Conservation (phyloP, 177 flowering plant genomes). For the Vitis hybrid region DNA sequence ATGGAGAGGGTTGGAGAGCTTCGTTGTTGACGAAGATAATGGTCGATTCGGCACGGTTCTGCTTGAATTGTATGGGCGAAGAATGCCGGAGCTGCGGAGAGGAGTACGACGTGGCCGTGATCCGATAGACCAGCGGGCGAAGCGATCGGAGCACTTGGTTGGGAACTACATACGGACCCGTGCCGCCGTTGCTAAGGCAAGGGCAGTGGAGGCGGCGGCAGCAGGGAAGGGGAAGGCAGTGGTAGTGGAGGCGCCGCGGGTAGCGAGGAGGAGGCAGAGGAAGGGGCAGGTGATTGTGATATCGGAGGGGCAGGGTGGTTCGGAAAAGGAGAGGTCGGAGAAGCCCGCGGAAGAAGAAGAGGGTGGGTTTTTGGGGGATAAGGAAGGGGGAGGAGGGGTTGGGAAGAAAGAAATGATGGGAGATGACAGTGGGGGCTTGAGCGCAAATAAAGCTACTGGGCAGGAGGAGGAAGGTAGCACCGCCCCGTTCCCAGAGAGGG, state of each 20-base stretch:
- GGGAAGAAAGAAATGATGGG: constrained; percentile 31
- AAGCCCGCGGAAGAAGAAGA: constrained; percentile 13
- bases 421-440: constrained; percentile 76
- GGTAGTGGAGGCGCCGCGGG: constrained; percentile 11
- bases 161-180: constrained; percentile 46
- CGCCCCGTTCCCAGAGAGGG: constrained; percentile 80
- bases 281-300: constrained; percentile 32
- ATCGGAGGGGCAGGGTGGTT: constrained; percentile 33
- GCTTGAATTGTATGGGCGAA: constrained; percentile 54
- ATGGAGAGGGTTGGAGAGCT: too few relatives aligned
- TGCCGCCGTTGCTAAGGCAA: constrained; percentile 56
- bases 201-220: constrained; percentile 25
- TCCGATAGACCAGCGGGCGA: constrained; percentile 26
- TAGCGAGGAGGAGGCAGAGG: constrained; percentile 15
- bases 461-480: constrained; percentile 74
- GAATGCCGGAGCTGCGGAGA: constrained; percentile 77
- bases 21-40: constrained; percentile 26
- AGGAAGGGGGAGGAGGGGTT: not conserved
- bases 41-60: constrained; percentile 23
- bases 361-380: constrained; percentile 11
- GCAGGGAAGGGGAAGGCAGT: constrained; percentile 13
- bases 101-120: constrained; percentile 60
- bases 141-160: constrained; percentile 24
- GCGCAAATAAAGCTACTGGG: constrained; percentile 71
- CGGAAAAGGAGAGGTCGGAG: constrained; percentile 12